A percentile compares a stretch with the other conserved stretches of the same genome.
phyloP scores from a whole-genome alignment of 2,329 filamentous ascomycete species.

The Colletotrichum sp. region DNA sequence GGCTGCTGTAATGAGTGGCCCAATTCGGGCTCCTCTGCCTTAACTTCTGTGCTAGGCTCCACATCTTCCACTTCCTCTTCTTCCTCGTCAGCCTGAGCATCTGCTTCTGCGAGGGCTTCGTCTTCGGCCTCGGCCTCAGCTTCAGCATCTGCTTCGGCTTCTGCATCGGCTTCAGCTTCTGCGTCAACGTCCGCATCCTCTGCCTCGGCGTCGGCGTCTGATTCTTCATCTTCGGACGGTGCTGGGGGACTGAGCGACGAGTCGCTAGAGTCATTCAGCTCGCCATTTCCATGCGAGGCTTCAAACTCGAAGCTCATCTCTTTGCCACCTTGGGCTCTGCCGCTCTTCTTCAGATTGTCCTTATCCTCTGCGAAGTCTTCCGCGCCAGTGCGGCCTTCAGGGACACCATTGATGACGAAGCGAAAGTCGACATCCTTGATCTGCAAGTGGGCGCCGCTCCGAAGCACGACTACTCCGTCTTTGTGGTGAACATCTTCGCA shows the following conservation, averaged over 20 bases:
- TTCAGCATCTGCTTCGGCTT: conserved; percentile 20
- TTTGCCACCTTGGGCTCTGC: conserved; percentile 64
- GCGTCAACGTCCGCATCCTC: conserved; percentile 29
- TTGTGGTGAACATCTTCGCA: conserved; percentile 66
- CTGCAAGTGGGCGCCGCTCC: conserved; percentile 70
- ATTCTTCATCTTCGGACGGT: conserved; percentile 40
- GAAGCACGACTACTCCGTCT: conserved; percentile 60
- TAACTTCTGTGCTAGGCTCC: conserved; percentile 22
- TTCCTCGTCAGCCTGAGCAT: conserved; percentile 26
- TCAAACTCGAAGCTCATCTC: conserved; percentile 80
- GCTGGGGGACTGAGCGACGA: conserved; percentile 49
- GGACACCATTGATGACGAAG: conserved; percentile 73
- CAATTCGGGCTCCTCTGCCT: conserved; percentile 33
- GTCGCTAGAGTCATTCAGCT: conserved; percentile 61
- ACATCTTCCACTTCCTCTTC: conserved; percentile 23
- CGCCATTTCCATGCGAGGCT: conserved; percentile 61
- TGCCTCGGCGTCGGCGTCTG: conserved; percentile 28
- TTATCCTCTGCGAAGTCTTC: conserved; percentile 60
- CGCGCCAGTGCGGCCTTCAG: conserved; percentile 61
- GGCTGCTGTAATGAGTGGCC: conserved; percentile 47
- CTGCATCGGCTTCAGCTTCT: conserved; percentile 16
- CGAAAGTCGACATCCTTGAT: conserved; percentile 73
- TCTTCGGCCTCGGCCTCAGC: conserved; percentile 21
- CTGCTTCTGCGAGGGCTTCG: conserved; percentile 30
- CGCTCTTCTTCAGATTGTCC: conserved; percentile 50